A percentile compares a stretch with the other conserved stretches of the same genome.
Evolutionary conservation across 202 grass and related monocot genomes (phyloP).

Genomic region (Musa balbisiana): DNA sequence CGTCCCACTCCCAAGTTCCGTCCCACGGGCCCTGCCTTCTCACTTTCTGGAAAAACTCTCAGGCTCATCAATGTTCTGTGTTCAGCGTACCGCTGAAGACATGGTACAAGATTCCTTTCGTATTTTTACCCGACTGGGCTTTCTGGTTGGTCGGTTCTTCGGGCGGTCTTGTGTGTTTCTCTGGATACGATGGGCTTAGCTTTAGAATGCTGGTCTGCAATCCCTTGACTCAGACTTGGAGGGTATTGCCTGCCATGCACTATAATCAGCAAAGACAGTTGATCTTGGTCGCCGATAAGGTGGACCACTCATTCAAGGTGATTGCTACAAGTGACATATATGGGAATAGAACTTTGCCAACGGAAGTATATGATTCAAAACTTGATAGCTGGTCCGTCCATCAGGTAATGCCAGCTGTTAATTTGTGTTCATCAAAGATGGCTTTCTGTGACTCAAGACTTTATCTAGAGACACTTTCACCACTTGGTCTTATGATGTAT

Average conservation of each 20-base stretch:
- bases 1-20: slow-evolving; percentile 48
- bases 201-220: slow-evolving; percentile 85
- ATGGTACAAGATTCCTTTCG: slow-evolving; percentile 68
- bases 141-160: slow-evolving; percentile 90
- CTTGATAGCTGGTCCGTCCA: slow-evolving; percentile 56
- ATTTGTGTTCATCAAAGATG: slow-evolving; percentile 92
- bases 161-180: slow-evolving; percentile 77
- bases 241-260: slow-evolving; percentile 64
- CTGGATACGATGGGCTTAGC: slow-evolving; percentile 52
- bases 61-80: slow-evolving; percentile 49
- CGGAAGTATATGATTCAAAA: slow-evolving; percentile 78
- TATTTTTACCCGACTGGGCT: slow-evolving; percentile 77
- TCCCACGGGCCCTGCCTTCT: slow-evolving; percentile 83
- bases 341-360: slow-evolving; percentile 79
- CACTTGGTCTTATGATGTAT: slow-evolving; percentile 94
- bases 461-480: slow-evolving; percentile 90
- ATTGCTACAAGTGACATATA: slow-evolving; percentile 76
- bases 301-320: slow-evolving; percentile 52
- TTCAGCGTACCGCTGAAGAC: slow-evolving; percentile 69
- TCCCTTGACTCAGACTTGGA: slow-evolving; percentile 69
- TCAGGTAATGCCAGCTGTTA: slow-evolving; percentile 71
- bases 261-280: slow-evolving; percentile 87
- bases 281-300: slow-evolving; percentile 51
- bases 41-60: slow-evolving; percentile 53
- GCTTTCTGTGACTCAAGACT: slow-evolving; percentile 81